Conservation (phyloP, 1,139 yeast genomes). For the Candida sp. region DNA sequence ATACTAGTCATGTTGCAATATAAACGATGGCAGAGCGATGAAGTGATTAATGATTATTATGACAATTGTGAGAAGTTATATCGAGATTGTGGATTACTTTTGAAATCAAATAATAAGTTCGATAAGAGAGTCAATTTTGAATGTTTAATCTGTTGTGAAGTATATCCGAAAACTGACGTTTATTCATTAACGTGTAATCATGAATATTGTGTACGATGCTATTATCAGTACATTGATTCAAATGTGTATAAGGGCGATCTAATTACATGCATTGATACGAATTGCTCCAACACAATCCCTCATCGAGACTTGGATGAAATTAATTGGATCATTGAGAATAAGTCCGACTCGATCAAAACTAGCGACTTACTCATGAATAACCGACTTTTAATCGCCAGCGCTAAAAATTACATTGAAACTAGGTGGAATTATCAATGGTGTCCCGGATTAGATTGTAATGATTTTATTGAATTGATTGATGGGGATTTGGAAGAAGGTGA, state of each 20-base stretch:
- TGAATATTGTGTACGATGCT: slow-evolving; percentile 66
- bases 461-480: slow-evolving; percentile 48
- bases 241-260: slow-evolving; percentile 51
- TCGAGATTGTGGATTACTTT: slow-evolving; percentile 46
- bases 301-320: slow-evolving; percentile 25
- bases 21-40: slow-evolving; percentile 74
- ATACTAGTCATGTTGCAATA: slow-evolving; percentile 52
- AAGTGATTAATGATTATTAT: slow-evolving; percentile 64
- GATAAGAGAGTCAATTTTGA: slow-evolving; percentile 24
- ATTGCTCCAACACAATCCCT: slow-evolving; percentile 31
- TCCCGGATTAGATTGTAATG: slow-evolving; percentile 80
- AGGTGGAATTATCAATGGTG: slow-evolving; percentile 66
- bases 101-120: slow-evolving; percentile 16
- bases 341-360: slow-evolving; percentile 4
- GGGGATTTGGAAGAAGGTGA: slow-evolving; percentile 18
- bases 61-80: slow-evolving; percentile 48
- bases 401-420: slow-evolving; percentile 50
- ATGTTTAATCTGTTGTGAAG: slow-evolving; percentile 75
- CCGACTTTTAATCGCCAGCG: slow-evolving; percentile 21
- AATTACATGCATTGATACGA: slow-evolving; percentile 61
- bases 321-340: slow-evolving; percentile 5
- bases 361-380: slow-evolving; percentile 7
- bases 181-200: slow-evolving; percentile 70
- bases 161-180: slow-evolving; percentile 29
- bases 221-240: slow-evolving; percentile 52